Percentiles rank a stretch among this genome's conserved stretches.
These are phyloP conservation scores for Torulaspora quercuum DNA, from an alignment of 805 yeast genomes.

Conservation along the genomic window DNA sequence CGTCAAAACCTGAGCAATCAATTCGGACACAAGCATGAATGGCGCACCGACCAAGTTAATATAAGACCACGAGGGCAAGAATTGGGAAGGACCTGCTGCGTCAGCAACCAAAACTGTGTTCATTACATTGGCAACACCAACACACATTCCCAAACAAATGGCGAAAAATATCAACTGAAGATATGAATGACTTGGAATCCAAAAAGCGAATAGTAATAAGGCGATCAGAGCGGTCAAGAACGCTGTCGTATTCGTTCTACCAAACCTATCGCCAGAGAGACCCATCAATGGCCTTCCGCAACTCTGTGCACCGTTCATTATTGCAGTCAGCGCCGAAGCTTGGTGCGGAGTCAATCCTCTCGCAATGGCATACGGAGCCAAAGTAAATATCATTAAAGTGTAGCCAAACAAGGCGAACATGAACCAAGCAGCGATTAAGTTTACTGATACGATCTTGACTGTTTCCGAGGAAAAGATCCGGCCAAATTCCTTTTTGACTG, in stretches of 20 bases:
- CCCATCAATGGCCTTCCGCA: conserved; percentile 51
- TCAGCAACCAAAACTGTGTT: conserved; percentile 43
- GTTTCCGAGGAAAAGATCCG: conserved; percentile 38
- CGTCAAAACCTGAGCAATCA: conserved; percentile 49
- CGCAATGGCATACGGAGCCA: conserved; percentile 46
- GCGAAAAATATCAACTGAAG: conserved; percentile 42
- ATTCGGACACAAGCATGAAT: conserved; percentile 46
- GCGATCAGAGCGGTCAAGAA: conserved; percentile 36
- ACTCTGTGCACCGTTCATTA: conserved; percentile 45
- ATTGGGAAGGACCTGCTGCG: conserved; percentile 37
- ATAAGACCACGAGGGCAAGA: conserved; percentile 40
- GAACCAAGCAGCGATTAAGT: conserved; percentile 39
- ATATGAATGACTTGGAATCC: conserved; percentile 47
- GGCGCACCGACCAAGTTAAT: conserved; percentile 34
- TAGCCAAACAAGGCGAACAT: conserved; percentile 41
- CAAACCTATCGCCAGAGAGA: conserved; percentile 41
- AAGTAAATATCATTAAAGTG: conserved; percentile 43
- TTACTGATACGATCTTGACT: conserved; percentile 34
- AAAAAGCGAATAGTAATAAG: conserved; percentile 42
- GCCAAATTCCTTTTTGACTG: conserved; percentile 20
- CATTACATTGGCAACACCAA: conserved; percentile 47
- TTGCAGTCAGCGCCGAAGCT: conserved; percentile 45
- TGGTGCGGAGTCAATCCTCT: conserved; percentile 44
- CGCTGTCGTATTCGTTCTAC: conserved; percentile 45
- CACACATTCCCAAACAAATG: conserved; percentile 41